Evolutionary conservation across 2,329 filamentous ascomycete species (phyloP).

Genomic region (Diaporthe amygdali): DNA sequence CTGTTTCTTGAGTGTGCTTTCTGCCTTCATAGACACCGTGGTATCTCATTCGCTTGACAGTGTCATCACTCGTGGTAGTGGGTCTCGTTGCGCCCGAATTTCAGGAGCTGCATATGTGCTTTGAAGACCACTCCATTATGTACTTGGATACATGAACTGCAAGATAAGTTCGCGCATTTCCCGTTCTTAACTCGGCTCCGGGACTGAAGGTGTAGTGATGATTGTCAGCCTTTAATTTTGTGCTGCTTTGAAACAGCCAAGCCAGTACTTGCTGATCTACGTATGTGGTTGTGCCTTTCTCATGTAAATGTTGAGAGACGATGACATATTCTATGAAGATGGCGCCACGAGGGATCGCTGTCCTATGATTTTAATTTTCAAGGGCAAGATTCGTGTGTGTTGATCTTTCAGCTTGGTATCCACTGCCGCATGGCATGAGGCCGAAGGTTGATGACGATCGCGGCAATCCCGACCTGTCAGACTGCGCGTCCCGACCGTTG

Average conservation of each 20-base stretch:
- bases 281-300: neutral
- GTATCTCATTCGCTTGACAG: neutral
- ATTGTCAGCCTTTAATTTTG: too few species aligned
- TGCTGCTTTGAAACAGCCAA: neutral
- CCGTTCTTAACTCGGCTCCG: too few species aligned
- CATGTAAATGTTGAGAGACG: neutral
- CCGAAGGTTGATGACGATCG: neutral
- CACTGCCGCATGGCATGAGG: neutral
- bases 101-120: too few species aligned
- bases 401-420: neutral
- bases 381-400: neutral
- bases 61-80: neutral
- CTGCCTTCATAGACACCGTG: neutral
- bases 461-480: constrained; percentile 9
- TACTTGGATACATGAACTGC: too few species aligned
- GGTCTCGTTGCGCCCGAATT: too few species aligned
- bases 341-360: constrained; percentile 10
- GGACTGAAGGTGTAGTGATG: too few species aligned
- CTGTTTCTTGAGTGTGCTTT: neutral
- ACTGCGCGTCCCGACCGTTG: neutral
- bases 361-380: neutral
- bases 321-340: neutral
- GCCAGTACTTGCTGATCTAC: neutral
- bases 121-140: too few species aligned
- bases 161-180: too few species aligned